Base-by-base conservation (phyloP, 768 basidiomycete species). In the Lentinula boryana region DNA sequence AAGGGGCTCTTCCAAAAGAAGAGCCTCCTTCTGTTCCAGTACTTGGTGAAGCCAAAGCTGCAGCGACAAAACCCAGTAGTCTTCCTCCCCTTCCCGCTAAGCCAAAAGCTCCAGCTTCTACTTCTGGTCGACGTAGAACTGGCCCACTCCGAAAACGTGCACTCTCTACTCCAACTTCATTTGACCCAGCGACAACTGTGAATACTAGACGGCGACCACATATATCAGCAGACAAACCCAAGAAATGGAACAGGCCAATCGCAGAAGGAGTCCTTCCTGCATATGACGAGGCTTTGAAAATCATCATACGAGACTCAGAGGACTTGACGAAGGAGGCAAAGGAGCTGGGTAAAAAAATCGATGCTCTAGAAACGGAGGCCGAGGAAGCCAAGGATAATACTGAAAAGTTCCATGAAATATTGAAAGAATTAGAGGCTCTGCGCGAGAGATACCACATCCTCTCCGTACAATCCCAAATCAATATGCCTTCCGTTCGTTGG, bases 401-500 rank as follows among this genome's bases (percentile, higher is more conserved):
- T 55, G 71, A 71, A 56, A 71, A 66, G 58, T 63, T 72, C 35
- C 65, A 70, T 31, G 64, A 62, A 23, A 65, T 79, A 62, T 72
- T 74, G 49, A 70, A 65, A 21, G 74, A 74, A 49, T 65, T 86
- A 64, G 77, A 80, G 62, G 61, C 69, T 36, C 66, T 84, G 69
- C 68, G 81, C 62, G 74, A 79, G 67, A 83, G 79, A 69, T 67
- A 86, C 49, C 67, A 76, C 18, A 80, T 89, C 60, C 68, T 96
- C 49, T 85, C 92, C 64, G 79, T 95, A 9, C 91, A 93, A 74
- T 87, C 88, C 60, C 80, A 88, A 70, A 75, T 91, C 33, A 95
- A 98, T 71, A 74, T 93, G n/a, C 95, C 95, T 0, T 79, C 86
- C 57, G 83, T 88, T 36, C 75, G 94, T 68, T 91, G 91, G 88